Conservation (phyloP, 768 basidiomycete genomes). For the Termitomyces sp. region DNA sequence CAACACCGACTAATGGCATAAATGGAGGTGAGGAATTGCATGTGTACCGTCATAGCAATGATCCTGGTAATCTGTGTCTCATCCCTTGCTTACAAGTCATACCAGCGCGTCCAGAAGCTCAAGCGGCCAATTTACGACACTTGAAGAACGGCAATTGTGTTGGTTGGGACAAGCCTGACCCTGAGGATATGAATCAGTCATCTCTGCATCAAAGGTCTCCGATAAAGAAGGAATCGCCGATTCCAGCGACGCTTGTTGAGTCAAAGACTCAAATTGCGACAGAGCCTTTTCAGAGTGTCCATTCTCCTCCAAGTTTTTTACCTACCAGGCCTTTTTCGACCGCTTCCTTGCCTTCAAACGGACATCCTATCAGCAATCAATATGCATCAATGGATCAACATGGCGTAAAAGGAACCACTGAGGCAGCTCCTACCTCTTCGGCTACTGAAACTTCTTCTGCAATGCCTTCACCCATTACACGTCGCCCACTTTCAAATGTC, state of each 20-base stretch:
- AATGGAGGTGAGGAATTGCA: constrained; percentile 10
- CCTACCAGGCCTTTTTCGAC: neutral
- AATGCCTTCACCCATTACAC: neutral
- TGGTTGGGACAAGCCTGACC: constrained; percentile 10
- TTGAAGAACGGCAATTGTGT: constrained; percentile 16
- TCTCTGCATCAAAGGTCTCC: neutral
- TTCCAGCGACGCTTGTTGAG: neutral
- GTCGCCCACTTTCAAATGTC: neutral
- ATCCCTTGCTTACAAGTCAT: constrained; percentile 14
- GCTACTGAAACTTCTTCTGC: neutral
- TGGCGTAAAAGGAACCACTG: neutral
- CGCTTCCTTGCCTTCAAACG: neutral
- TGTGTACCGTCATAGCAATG: constrained; percentile 18
- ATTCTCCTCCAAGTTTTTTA: neutral
- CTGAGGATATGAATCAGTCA: neutral
- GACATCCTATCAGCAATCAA: neutral
- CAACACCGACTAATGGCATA: neutral
- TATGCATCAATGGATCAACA: neutral
- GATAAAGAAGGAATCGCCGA: constrained; percentile 1
- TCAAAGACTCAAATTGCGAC: neutral
- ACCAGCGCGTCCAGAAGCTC: constrained; percentile 20
- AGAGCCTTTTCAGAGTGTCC: neutral
- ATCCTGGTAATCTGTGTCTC: constrained; percentile 23
- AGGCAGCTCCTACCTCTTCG: neutral
- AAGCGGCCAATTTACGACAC: constrained; percentile 22